Evolutionary conservation across 805 yeast genomes (phyloP).

Genomic region (Candida insectorum): DNA sequence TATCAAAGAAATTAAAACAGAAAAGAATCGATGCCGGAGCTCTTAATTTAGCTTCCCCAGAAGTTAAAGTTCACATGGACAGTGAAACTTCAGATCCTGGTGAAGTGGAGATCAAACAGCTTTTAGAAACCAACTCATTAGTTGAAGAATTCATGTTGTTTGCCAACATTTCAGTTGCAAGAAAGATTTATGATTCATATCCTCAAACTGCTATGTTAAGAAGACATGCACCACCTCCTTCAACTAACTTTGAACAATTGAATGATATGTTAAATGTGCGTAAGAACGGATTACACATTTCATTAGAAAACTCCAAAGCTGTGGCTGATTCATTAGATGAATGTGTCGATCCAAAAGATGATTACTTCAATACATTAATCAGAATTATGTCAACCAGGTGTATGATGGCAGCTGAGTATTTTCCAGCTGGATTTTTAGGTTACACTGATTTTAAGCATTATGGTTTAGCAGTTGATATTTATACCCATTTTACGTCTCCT

Average conservation of each 20-base stretch:
- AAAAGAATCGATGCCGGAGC: constrained; percentile 94
- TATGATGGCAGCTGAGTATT: constrained; percentile 99
- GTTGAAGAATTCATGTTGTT: constrained; percentile 98
- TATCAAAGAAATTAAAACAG: constrained; percentile 85
- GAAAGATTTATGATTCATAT: constrained; percentile 84
- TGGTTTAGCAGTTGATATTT: constrained; percentile 95
- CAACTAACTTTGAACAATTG: constrained; percentile 83
- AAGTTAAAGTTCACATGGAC: constrained; percentile 95
- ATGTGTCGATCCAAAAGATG: constrained; percentile 78
- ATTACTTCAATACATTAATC: constrained; percentile 87
- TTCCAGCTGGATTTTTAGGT: constrained; percentile 84
- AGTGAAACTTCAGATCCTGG: constrained; percentile 96
- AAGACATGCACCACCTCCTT: constrained; percentile 97
- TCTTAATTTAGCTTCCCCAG: constrained; percentile 93
- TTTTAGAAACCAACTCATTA: constrained; percentile 87
- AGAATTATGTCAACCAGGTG: constrained; percentile 98
- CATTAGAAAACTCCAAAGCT: constrained; percentile 82
- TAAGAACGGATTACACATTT: constrained; percentile 65
- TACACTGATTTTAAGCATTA: constrained; percentile 93
- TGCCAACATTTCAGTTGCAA: constrained; percentile 94
- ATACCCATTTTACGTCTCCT: constrained; percentile 98
- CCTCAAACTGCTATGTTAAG: constrained; percentile 99
- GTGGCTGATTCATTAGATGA: constrained; percentile 91
- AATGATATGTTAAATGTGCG: constrained; percentile 85
- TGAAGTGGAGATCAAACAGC: constrained; percentile 87